A percentile compares a stretch with the other conserved stretches of the same genome.
Evolutionary conservation across 148 eudicot species (phyloP).

Genomic region (Bassia scoparia): DNA sequence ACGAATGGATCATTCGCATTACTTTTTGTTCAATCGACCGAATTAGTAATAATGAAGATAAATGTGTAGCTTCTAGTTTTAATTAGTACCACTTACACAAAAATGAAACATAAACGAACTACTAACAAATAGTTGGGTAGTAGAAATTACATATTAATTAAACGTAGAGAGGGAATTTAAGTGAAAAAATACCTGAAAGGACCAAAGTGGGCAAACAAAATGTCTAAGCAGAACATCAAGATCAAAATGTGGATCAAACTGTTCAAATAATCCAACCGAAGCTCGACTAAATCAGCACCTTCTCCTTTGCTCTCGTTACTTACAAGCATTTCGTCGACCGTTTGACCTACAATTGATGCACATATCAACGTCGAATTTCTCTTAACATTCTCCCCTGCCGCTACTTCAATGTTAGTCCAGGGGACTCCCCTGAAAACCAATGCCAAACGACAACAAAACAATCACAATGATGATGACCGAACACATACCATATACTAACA

Average conservation of each 20-base stretch:
- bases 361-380: neutral
- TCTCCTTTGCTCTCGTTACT: neutral
- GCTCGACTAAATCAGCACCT: neutral
- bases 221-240: neutral
- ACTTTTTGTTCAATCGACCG: no score
- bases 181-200: neutral
- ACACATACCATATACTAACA: neutral
- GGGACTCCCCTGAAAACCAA: neutral
- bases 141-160: no score
- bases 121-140: no score
- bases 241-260: neutral
- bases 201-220: neutral
- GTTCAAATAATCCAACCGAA: constrained; percentile 1
- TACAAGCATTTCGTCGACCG: neutral
- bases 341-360: neutral
- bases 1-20: no score
- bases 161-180: no score
- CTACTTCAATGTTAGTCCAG: neutral
- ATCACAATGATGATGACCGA: no score
- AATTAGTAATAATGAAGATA: no score
- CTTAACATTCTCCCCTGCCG: neutral
- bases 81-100: no score
- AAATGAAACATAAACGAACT: no score
- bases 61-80: no score
- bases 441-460: no score